Evolutionary conservation across 495 filamentous ascomycete genomes (phyloP).

Genomic region (Annulohypoxylon stygium): DNA sequence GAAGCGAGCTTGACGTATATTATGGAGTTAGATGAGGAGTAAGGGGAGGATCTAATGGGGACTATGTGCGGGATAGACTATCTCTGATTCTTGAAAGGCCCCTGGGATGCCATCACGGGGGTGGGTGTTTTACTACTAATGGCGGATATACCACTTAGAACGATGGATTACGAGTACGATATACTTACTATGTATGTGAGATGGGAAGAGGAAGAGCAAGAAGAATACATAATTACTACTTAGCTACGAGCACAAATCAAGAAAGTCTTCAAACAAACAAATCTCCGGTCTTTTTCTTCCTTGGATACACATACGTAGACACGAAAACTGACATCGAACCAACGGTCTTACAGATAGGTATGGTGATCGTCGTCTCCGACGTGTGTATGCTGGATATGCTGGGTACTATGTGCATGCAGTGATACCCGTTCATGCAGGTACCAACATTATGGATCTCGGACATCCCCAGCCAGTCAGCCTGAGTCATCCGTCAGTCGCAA

Average conservation of each 20-base stretch:
- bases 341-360: slow-evolving; percentile 10
- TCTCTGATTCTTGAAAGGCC: slow-evolving; percentile 16
- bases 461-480: slow-evolving; percentile 30
- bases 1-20: slow-evolving; percentile 22
- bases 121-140: slow-evolving; percentile 5
- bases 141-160: slow-evolving; percentile 29
- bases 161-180: slow-evolving; percentile 17
- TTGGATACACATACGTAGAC: not conserved
- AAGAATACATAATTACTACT: slow-evolving; percentile 1
- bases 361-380: slow-evolving; percentile 5
- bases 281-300: not conserved
- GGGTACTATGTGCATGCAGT: not conserved
- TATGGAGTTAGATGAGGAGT: slow-evolving; percentile 16
- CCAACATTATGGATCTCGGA: slow-evolving; percentile 17
- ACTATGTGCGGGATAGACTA: slow-evolving; percentile 18
- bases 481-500: slow-evolving; percentile 35
- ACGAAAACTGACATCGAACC: not conserved
- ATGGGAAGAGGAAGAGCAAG: slow-evolving; percentile 8
- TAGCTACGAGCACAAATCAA: slow-evolving; percentile 19
- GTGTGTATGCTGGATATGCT: not conserved
- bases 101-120: slow-evolving; percentile 9
- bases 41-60: slow-evolving; percentile 33
- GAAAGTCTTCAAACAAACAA: not conserved
- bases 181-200: slow-evolving; percentile 8
- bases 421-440: slow-evolving; percentile 39